Conservation (phyloP, 2,329 filamentous ascomycete genomes). For the Xylaria multiplex region DNA sequence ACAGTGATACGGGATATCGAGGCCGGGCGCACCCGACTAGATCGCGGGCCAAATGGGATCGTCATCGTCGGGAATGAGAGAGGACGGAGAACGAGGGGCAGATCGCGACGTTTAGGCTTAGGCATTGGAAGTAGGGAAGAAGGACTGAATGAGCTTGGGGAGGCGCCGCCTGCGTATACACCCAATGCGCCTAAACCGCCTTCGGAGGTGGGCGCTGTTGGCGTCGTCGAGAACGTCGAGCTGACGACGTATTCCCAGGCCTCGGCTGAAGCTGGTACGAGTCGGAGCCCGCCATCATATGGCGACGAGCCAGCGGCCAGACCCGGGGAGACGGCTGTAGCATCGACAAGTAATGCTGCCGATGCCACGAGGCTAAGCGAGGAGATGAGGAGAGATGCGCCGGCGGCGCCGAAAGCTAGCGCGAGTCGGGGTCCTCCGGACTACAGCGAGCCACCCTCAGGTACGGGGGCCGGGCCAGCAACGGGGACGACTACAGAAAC, state of each 20-base stretch:
- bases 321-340: slow-evolving; percentile 9
- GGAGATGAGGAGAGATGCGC: not conserved
- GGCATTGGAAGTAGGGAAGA: slow-evolving; percentile 45
- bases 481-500: not conserved
- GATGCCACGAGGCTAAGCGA: slow-evolving; percentile 3
- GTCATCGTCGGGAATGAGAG: slow-evolving; percentile 28
- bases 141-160: slow-evolving; percentile 49
- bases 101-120: slow-evolving; percentile 27
- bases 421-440: too few species aligned
- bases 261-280: slow-evolving; percentile 27
- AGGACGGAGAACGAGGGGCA: slow-evolving; percentile 23
- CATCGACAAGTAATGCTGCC: not conserved
- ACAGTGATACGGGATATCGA: slow-evolving; percentile 40
- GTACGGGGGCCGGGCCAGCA: not conserved
- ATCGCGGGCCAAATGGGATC: slow-evolving; percentile 18
- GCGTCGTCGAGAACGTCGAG: slow-evolving; percentile 37
- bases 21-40: slow-evolving; percentile 31
- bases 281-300: slow-evolving; percentile 36
- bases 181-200: slow-evolving; percentile 38
- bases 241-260: slow-evolving; percentile 34
- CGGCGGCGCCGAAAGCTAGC: too few species aligned
- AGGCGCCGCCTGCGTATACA: slow-evolving; percentile 49
- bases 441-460: too few species aligned
- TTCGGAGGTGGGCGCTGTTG: slow-evolving; percentile 24
- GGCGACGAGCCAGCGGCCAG: slow-evolving; percentile 16